Conservation (phyloP, 1,139 yeast species). For the Saccharomyces hybrid region DNA sequence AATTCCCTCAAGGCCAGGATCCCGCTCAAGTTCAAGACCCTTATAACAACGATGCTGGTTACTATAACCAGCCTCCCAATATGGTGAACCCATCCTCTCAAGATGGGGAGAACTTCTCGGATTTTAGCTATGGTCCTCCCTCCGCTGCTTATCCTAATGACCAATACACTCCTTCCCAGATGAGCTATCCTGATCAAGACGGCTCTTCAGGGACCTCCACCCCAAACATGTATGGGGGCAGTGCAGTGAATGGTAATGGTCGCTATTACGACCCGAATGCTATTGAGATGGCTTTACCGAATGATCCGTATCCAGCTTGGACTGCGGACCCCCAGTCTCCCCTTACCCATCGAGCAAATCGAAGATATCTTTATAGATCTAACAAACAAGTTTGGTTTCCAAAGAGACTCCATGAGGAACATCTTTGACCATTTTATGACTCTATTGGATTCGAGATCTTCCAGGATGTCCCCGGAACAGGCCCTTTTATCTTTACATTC, state of each 20-base stretch:
- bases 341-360: constrained; percentile 79
- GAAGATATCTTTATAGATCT: constrained; percentile 87
- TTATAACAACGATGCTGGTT: constrained; percentile 10
- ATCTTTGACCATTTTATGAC: constrained; percentile 95
- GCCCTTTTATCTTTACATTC: constrained; percentile 90
- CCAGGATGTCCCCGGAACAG: constrained; percentile 95
- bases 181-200: constrained; percentile 66
- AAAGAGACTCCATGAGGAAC: constrained; percentile 93
- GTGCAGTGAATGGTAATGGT: constrained; percentile 6
- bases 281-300: constrained; percentile 39
- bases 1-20: background rate
- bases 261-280: constrained; percentile 53
- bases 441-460: constrained; percentile 85
- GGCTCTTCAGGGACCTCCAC: constrained; percentile 91
- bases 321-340: constrained; percentile 86
- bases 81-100: constrained; percentile 19
- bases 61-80: constrained; percentile 7
- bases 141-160: constrained; percentile 43
- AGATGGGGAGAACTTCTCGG: constrained; percentile 70
- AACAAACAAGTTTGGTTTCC: constrained; percentile 90
- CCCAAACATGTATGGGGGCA: constrained; percentile 64
- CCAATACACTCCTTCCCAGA: constrained; percentile 76
- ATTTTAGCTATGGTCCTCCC: constrained; percentile 46
- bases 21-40: background rate
- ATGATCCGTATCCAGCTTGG: constrained; percentile 95